A percentile compares a stretch with the other conserved stretches of the same genome.
These are phyloP conservation scores for Oleoguttula mirabilis DNA, from an alignment of 495 filamentous ascomycete genomes.

Conservation along the genomic window DNA sequence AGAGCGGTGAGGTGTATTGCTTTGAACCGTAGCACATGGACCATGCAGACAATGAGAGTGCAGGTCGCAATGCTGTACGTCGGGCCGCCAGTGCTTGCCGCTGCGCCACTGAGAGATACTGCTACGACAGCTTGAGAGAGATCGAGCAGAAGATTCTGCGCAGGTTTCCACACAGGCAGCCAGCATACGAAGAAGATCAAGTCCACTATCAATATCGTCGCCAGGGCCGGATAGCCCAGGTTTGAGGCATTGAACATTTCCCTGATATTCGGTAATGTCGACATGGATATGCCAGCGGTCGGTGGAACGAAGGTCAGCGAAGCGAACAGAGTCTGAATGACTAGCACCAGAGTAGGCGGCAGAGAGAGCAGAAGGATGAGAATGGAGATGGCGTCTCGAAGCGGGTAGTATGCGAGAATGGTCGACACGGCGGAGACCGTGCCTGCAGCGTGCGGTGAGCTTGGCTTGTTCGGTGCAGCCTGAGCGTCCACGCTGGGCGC, in stretches of 20 bases:
- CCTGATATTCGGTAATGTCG: slow-evolving; percentile 33
- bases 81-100: slow-evolving; percentile 48
- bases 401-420: slow-evolving; percentile 78
- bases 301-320: slow-evolving; percentile 86
- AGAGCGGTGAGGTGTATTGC: slow-evolving; percentile 21
- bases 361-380: slow-evolving; percentile 94
- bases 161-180: slow-evolving; percentile 79
- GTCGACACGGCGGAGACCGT: slow-evolving; percentile 65
- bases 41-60: slow-evolving; percentile 61
- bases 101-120: slow-evolving; percentile 79
- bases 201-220: slow-evolving; percentile 73
- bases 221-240: slow-evolving; percentile 62
- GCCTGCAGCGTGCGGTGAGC: slow-evolving; percentile 45
- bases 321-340: slow-evolving; percentile 89
- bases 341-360: slow-evolving; percentile 78
- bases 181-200: slow-evolving; percentile 68
- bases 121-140: slow-evolving; percentile 95
- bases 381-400: slow-evolving; percentile 94
- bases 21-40: slow-evolving; percentile 47
- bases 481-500: slow-evolving; percentile 6
- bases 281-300: slow-evolving; percentile 37
- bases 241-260: slow-evolving; percentile 51
- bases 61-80: slow-evolving; percentile 64
- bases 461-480: slow-evolving; percentile 24
- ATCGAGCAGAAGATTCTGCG: slow-evolving; percentile 81